Evolutionary conservation across 2,329 filamentous ascomycete genomes (phyloP), one percentile per base, ranked within the genome.

Genomic region (Periglandula ipomoeae): DNA sequence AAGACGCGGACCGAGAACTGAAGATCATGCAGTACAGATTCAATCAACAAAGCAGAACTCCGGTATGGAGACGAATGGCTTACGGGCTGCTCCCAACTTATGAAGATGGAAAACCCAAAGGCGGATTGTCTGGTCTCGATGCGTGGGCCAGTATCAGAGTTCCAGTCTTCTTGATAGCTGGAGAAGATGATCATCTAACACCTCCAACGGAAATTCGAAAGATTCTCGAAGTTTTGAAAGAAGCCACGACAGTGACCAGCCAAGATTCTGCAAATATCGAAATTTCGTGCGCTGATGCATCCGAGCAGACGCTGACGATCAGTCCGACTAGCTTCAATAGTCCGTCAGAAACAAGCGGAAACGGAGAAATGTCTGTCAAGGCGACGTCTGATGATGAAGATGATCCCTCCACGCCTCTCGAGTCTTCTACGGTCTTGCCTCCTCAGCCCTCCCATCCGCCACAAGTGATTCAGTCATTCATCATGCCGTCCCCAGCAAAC

Each of bases 1-100:
- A 71, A 1, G 74, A 75, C 32, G 82, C 84, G 1, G 84, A 88
- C 38, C 64, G 73, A 3, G 79, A 87, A 56, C 76, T 84, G 1
- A 82, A 80, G 58, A 72, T 74, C 49, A 71, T 89, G 32, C 87
- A 91, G 62, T 65, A 84, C 49, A 76, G 77, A 3, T 91, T 84
- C 68, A 97, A 97, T 62, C 75, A 78, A 51, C 89, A 95, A 62
- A 95, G 88, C 53, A 81, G 76, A 55, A 93, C 89, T 0, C 75
- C 84, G 0, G 87, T 93, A 0, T 95, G 87, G 77, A 80, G 86
- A 55, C 81, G 89, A 35, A 89, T 95, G 81, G 82, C 84, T 1
- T 81, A 75, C 64, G 88, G 89, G 0, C 74, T 75, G 45, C 71
- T 93, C 22, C 84, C 87, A 0, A 67, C 64, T 0, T 84, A 83